Percentiles rank a stretch among this genome's conserved stretches.
These are phyloP conservation scores for Gossypium anomalum DNA, from an alignment of 345 rosid genomes.

Conservation along the genomic window DNA sequence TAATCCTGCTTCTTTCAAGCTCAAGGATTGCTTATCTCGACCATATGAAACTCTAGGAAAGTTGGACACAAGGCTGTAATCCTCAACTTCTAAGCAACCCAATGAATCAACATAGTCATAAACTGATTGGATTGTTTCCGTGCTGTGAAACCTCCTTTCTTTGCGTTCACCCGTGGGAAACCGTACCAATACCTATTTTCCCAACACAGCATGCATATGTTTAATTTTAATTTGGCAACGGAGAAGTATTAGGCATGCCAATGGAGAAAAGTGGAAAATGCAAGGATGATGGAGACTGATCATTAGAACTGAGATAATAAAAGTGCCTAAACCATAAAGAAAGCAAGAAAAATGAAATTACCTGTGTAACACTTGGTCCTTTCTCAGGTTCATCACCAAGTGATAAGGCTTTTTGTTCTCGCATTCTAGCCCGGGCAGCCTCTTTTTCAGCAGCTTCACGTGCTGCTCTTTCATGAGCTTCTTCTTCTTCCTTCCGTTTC, in stretches of 20 bases:
- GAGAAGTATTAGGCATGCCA: background rate
- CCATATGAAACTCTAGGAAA: constrained; percentile 76
- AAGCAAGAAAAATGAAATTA: constrained; percentile 25
- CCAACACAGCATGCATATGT: background rate
- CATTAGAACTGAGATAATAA: no score
- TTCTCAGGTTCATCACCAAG: constrained; percentile 88
- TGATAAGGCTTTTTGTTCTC: constrained; percentile 78
- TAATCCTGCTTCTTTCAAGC: constrained; percentile 83
- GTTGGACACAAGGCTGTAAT: constrained; percentile 78
- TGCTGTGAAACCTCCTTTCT: constrained; percentile 76
- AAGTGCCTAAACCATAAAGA: background rate
- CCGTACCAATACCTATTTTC: constrained; percentile 71
- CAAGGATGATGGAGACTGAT: background rate
- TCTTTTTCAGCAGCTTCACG: constrained; percentile 82
- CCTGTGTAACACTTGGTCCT: constrained; percentile 82
- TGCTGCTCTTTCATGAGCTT: constrained; percentile 73
- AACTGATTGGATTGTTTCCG: constrained; percentile 50
- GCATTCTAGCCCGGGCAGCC: constrained; percentile 66
- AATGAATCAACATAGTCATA: constrained; percentile 88
- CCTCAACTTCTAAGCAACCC: constrained; percentile 66
- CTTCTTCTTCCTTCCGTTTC: constrained; percentile 84
- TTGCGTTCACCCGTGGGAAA: constrained; percentile 91
- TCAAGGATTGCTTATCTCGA: constrained; percentile 49
- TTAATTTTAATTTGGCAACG: background rate
- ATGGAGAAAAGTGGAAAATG: background rate